phyloP scores from a whole-genome alignment of 2,329 filamentous ascomycete genomes.

The Botrytis medusae region DNA sequence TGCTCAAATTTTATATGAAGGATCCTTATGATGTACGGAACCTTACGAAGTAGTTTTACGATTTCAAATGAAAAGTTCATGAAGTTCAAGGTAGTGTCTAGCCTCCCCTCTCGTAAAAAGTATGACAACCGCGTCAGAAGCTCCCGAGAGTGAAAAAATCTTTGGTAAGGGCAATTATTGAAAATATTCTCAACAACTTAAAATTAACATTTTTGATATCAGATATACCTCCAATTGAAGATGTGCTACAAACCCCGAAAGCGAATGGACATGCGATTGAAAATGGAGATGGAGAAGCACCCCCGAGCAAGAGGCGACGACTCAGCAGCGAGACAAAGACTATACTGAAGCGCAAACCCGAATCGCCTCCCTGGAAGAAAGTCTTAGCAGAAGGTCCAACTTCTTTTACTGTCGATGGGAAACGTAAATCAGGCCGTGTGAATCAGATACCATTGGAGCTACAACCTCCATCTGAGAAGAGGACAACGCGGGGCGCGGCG shows the following conservation, averaged over 20 bases:
- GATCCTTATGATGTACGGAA: constrained; percentile 51
- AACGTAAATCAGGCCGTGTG: constrained; percentile 64
- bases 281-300: constrained; percentile 44
- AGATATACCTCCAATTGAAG: constrained; percentile 32
- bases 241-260: constrained; percentile 31
- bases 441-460: constrained; percentile 56
- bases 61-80: constrained; percentile 58
- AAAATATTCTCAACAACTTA: background rate
- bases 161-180: constrained; percentile 30
- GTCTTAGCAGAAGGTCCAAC: constrained; percentile 83
- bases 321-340: constrained; percentile 49
- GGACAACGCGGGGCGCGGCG: constrained; percentile 50
- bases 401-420: constrained; percentile 73
- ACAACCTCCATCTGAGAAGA: constrained; percentile 51
- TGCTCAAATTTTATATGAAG: constrained; percentile 53
- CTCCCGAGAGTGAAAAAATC: constrained; percentile 37
- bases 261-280: constrained; percentile 39
- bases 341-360: constrained; percentile 51
- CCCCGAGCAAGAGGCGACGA: constrained; percentile 66
- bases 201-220: constrained; percentile 25
- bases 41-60: constrained; percentile 53
- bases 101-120: constrained; percentile 34
- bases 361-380: constrained; percentile 93
- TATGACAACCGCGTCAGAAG: constrained; percentile 42
- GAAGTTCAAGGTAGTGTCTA: constrained; percentile 51